These are phyloP conservation scores for Solanum arcanum DNA, from an alignment of 257 asterid species.

Conservation along the genomic window DNA sequence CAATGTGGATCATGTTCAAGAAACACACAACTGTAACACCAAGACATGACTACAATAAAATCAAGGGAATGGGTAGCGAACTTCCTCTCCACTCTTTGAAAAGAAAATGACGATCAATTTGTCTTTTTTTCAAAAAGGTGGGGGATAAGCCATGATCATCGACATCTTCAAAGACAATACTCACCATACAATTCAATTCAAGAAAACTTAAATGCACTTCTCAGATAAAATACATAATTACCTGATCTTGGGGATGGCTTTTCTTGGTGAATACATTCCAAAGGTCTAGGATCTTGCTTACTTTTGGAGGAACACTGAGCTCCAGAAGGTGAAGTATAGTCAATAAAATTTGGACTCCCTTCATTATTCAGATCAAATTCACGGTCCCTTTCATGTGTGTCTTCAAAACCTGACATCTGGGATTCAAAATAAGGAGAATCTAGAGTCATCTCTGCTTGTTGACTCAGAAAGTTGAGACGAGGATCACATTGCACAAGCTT, in stretches of 20 bases:
- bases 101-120: neutral
- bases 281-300: slow-evolving; percentile 38
- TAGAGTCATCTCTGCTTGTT: slow-evolving; percentile 56
- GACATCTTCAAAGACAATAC: neutral
- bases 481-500: slow-evolving; percentile 92
- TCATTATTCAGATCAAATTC: slow-evolving; percentile 51
- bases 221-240: slow-evolving; percentile 6
- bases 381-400: slow-evolving; percentile 28
- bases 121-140: neutral
- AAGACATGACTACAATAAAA: neutral
- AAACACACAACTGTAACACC: neutral
- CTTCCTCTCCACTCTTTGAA: neutral
- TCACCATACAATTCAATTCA: neutral
- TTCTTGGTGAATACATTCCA: slow-evolving; percentile 44
- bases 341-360: slow-evolving; percentile 51
- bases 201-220: neutral
- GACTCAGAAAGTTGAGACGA: slow-evolving; percentile 80
- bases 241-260: slow-evolving; percentile 85
- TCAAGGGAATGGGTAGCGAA: neutral
- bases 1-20: neutral
- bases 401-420: slow-evolving; percentile 36
- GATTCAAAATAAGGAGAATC: slow-evolving; percentile 80
- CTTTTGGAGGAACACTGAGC: slow-evolving; percentile 66
- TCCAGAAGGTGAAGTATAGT: slow-evolving; percentile 66
- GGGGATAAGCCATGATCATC: neutral